Conservation (phyloP, 495 filamentous ascomycete species). For the Daldinia grandis region DNA sequence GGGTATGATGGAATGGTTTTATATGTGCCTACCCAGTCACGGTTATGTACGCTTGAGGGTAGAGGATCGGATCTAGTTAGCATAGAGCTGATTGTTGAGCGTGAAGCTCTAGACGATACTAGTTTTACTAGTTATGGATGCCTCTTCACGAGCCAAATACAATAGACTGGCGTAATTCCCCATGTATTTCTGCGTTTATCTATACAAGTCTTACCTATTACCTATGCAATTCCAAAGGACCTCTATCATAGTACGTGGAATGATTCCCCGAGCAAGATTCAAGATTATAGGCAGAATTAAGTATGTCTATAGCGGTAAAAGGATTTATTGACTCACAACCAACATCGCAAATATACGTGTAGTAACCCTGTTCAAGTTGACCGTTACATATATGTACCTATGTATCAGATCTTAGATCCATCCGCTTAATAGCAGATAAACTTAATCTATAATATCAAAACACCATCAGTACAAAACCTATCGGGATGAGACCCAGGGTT, state of each 20-base stretch:
- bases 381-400: too few relatives aligned
- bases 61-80: constrained; percentile 35
- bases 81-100: constrained; percentile 26
- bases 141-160: constrained; percentile 29
- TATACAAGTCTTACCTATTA: background rate
- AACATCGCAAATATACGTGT: too few relatives aligned
- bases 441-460: background rate
- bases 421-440: too few relatives aligned
- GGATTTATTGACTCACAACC: too few relatives aligned
- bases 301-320: too few relatives aligned
- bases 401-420: too few relatives aligned
- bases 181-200: constrained; percentile 8
- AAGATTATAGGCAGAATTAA: too few relatives aligned
- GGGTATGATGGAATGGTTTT: constrained; percentile 26
- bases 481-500: background rate
- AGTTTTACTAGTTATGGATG: constrained; percentile 33
- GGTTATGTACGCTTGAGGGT: constrained; percentile 26
- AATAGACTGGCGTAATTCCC: constrained; percentile 37
- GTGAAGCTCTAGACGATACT: constrained; percentile 17
- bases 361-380: too few relatives aligned
- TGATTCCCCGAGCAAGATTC: too few relatives aligned
- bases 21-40: constrained; percentile 12
- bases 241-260: too few relatives aligned
- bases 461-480: background rate
- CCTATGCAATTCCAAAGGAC: background rate